Conservation (phyloP, 176 grass and related monocot genomes). For the bread wheat (Triticum aestivum) region DNA sequence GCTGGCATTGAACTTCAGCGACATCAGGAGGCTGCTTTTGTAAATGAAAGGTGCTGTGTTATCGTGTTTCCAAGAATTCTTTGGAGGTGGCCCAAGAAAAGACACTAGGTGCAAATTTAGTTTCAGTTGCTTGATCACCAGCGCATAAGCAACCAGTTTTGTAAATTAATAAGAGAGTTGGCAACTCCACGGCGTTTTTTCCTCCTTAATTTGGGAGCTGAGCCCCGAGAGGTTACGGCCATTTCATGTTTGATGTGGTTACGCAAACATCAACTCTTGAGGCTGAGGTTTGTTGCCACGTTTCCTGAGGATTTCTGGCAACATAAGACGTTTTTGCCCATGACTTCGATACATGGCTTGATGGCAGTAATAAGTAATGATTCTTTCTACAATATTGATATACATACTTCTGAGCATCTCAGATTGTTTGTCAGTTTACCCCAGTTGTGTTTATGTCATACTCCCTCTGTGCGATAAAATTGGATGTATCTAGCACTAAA, state of each 20-base stretch:
- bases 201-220: not conserved
- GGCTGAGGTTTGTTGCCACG: not conserved
- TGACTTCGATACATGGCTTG: constrained; percentile 10
- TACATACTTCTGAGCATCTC: not conserved
- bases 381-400: not conserved
- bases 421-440: not conserved
- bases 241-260: constrained; percentile 12
- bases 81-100: not conserved
- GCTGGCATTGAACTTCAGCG: constrained; percentile 72
- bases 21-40: constrained; percentile 76
- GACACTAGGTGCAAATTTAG: constrained; percentile 5
- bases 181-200: not conserved
- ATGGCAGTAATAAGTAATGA: constrained; percentile 8
- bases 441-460: not conserved
- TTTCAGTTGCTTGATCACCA: constrained; percentile 20
- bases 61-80: constrained; percentile 36
- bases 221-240: not conserved
- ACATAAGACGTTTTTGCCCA: not conserved
- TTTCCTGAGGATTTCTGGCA: constrained; percentile 22
- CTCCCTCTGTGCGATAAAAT: too few relatives aligned
- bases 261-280: not conserved
- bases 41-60: constrained; percentile 45
- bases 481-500: too few relatives aligned
- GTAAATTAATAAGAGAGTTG: constrained; percentile 43
- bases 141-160: constrained; percentile 39